phyloP scores from a whole-genome alignment of 306 rosid species.

The Acacia crassicarpa region DNA sequence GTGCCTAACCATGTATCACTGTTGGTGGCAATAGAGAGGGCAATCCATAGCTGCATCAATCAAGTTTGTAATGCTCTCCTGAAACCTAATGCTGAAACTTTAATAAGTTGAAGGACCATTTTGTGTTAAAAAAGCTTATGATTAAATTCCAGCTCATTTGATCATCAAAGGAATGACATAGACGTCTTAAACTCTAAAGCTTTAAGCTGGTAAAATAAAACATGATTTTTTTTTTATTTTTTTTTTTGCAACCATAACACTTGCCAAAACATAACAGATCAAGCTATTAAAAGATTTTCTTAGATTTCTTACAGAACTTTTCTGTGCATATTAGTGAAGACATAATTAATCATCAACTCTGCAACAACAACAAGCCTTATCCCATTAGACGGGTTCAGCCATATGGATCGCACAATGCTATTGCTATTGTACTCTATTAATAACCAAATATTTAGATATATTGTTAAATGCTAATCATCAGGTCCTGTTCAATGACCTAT shows the following conservation, averaged over 20 bases:
- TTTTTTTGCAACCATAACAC: neutral
- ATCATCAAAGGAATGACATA: neutral
- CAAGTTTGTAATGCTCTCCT: neutral
- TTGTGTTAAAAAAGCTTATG: neutral
- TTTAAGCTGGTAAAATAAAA: neutral
- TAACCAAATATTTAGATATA: no score
- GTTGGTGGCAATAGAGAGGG: slow-evolving; percentile 66
- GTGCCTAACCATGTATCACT: slow-evolving; percentile 77
- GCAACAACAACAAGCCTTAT: no score
- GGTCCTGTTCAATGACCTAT: no score
- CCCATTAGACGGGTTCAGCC: no score
- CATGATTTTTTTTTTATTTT: neutral
- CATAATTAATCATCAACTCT: neutral
- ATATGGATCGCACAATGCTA: no score
- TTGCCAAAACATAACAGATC: neutral
- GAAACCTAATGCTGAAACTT: neutral
- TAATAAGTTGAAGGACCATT: neutral
- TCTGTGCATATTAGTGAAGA: neutral
- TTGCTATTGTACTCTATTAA: no score
- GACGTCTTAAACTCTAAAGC: neutral
- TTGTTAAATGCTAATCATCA: no score
- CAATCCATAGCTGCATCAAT: slow-evolving; percentile 60
- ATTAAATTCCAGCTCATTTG: neutral
- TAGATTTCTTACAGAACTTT: neutral
- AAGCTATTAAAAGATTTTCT: neutral